Evolutionary conservation across 805 yeast species (phyloP).

Genomic region (Starmerella powellii): DNA sequence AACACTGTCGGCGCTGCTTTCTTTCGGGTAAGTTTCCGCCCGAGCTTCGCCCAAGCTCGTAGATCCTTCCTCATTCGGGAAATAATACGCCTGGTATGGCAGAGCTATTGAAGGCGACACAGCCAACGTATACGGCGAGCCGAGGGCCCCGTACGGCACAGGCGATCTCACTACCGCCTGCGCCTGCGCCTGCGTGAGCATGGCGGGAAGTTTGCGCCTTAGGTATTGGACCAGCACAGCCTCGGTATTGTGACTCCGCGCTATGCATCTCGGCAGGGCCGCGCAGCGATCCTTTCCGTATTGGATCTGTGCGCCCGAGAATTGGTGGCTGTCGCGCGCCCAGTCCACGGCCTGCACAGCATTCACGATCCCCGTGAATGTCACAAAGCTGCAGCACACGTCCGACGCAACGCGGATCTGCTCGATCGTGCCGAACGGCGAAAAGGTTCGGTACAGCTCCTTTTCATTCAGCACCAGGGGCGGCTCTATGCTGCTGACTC

Average conservation of each 20-base stretch:
- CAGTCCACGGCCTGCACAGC: constrained; percentile 91
- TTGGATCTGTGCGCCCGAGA: constrained; percentile 60
- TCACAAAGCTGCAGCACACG: constrained; percentile 80
- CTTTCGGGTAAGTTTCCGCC: too few species aligned
- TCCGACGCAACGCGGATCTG: constrained; percentile 80
- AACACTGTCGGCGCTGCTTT: too few species aligned
- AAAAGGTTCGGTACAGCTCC: constrained; percentile 41
- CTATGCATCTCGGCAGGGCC: constrained; percentile 34
- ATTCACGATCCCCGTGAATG: constrained; percentile 74
- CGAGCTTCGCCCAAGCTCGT: too few species aligned
- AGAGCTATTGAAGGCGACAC: too few species aligned
- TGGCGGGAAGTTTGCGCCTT: neutral
- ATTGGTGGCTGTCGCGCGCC: constrained; percentile 57
- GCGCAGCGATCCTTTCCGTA: constrained; percentile 96
- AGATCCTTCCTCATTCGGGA: too few species aligned
- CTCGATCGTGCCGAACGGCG: constrained; percentile 84
- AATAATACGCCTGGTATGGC: too few species aligned
- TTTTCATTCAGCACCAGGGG: neutral
- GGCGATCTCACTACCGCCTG: neutral
- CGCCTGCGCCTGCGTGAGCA: neutral
- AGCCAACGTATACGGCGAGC: too few species aligned
- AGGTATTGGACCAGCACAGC: constrained; percentile 6
- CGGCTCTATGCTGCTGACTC: neutral
- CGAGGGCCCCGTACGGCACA: too few species aligned
- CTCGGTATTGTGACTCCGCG: neutral